phyloP scores from a whole-genome alignment of 2,329 filamentous ascomycete species.

The Neopestalotiopsis rosae region DNA sequence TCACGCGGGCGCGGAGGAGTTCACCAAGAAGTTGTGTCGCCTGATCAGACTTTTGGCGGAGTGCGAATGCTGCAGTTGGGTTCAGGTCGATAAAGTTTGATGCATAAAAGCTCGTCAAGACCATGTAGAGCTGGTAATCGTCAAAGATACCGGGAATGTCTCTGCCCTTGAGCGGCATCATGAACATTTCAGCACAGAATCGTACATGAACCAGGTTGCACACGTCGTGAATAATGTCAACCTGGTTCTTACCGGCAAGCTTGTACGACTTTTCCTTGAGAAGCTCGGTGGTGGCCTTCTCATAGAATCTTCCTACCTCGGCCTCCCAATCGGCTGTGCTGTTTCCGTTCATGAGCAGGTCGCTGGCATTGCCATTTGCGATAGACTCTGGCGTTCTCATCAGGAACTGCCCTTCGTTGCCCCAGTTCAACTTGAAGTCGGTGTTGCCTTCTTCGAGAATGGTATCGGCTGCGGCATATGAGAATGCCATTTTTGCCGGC shows the following conservation, averaged over 20 bases:
- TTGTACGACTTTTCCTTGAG: constrained; percentile 9
- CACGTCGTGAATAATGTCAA: constrained; percentile 45
- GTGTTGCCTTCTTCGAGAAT: constrained; percentile 3
- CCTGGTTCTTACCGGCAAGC: constrained; percentile 3
- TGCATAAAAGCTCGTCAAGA: constrained; percentile 37
- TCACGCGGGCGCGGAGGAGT: constrained; percentile 31
- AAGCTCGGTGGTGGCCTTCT: constrained; percentile 8
- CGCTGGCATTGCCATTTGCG: background rate
- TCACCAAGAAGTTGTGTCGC: background rate
- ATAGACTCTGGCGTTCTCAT: background rate
- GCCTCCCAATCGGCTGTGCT: constrained; percentile 13
- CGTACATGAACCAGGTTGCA: constrained; percentile 50
- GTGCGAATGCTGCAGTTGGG: background rate
- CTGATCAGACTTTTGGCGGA: constrained; percentile 8
- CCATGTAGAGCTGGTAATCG: constrained; percentile 57
- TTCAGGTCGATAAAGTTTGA: constrained; percentile 9
- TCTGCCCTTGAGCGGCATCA: constrained; percentile 59
- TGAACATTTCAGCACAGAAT: constrained; percentile 60
- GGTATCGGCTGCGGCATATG: constrained; percentile 4
- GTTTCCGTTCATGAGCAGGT: background rate
- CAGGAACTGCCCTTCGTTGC: constrained; percentile 5
- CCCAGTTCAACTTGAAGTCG: background rate
- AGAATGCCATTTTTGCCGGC: background rate
- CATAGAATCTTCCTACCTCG: constrained; percentile 13
- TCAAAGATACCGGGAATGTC: constrained; percentile 57